Percentiles rank a stretch among this genome's conserved stretches.
These are phyloP conservation scores for Myxozyma melibiosi DNA, from an alignment of 805 yeast genomes.

Conservation along the genomic window DNA sequence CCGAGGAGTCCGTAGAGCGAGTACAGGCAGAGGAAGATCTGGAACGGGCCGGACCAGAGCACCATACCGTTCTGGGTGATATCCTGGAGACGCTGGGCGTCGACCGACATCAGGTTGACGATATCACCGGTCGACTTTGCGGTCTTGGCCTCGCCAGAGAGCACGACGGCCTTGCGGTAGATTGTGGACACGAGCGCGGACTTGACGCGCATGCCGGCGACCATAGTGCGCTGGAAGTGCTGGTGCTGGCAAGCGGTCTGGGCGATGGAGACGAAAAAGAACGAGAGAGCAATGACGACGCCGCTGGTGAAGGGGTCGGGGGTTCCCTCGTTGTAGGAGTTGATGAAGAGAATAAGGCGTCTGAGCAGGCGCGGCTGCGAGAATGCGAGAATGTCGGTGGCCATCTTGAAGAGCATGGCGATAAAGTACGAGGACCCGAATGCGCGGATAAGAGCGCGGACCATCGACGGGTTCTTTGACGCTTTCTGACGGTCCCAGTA, in stretches of 20 bases:
- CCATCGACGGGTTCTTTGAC: slow-evolving; percentile 52
- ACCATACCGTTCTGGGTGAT: slow-evolving; percentile 75
- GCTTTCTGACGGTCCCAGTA: slow-evolving; percentile 63
- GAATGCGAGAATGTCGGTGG: slow-evolving; percentile 80
- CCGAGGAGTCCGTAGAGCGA: slow-evolving; percentile 79
- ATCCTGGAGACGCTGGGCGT: slow-evolving; percentile 65
- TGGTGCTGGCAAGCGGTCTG: slow-evolving; percentile 70
- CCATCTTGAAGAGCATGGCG: slow-evolving; percentile 71
- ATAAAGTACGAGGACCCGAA: slow-evolving; percentile 72
- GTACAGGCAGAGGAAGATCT: slow-evolving; percentile 72
- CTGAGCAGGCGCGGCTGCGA: slow-evolving; percentile 84
- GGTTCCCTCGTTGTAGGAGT: slow-evolving; percentile 46
- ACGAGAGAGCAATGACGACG: slow-evolving; percentile 58
- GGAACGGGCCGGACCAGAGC: slow-evolving; percentile 93
- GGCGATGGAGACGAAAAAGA: slow-evolving; percentile 63
- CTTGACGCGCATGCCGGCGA: slow-evolving; percentile 66
- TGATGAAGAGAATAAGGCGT: slow-evolving; percentile 62
- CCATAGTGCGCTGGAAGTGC: slow-evolving; percentile 54
- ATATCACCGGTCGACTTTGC: slow-evolving; percentile 74
- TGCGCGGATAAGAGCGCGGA: slow-evolving; percentile 63
- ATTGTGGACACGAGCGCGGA: slow-evolving; percentile 68
- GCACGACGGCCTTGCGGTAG: slow-evolving; percentile 66
- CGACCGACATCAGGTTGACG: slow-evolving; percentile 74
- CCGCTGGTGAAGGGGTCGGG: slow-evolving; percentile 61
- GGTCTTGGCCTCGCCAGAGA: slow-evolving; percentile 68